These are phyloP conservation scores for Inonotus obliquus DNA, from an alignment of 1,284 basidiomycete species.

Conservation along the genomic window DNA sequence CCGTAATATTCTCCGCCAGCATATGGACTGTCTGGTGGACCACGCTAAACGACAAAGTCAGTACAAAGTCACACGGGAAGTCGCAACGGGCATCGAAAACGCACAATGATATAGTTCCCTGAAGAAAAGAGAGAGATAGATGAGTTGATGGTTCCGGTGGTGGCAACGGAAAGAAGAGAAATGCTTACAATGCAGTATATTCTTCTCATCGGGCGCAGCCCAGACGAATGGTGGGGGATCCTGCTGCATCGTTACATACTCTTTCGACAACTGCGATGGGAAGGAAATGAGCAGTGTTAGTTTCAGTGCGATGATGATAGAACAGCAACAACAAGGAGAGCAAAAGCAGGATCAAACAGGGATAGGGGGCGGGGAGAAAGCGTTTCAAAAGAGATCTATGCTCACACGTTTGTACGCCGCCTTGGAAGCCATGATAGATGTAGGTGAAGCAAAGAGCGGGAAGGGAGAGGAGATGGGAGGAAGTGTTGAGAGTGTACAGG, in stretches of 20 bases:
- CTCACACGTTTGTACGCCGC: constrained; percentile 79
- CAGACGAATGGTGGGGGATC: constrained; percentile 93
- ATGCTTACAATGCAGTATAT: constrained; percentile 78
- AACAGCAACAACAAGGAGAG: constrained; percentile 11
- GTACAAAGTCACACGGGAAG: constrained; percentile 4
- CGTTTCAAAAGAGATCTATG: constrained; percentile 18
- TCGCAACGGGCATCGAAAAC: constrained; percentile 21
- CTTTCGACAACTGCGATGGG: constrained; percentile 67
- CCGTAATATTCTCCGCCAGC: constrained; percentile 93
- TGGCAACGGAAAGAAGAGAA: too few relatives aligned
- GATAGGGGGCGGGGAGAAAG: constrained; percentile 1
- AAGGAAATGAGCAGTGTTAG: constrained; percentile 12
- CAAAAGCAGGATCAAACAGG: background rate
- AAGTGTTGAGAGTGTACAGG: background rate
- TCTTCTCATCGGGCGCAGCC: constrained; percentile 94
- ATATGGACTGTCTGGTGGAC: constrained; percentile 89
- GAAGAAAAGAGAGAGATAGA: background rate
- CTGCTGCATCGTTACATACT: constrained; percentile 90
- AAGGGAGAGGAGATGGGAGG: background rate
- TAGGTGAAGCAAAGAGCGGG: constrained; percentile 1
- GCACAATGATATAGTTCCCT: constrained; percentile 92
- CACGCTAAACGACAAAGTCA: constrained; percentile 51
- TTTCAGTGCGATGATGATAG: constrained; percentile 5
- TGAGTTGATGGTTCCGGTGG: constrained; percentile 7
- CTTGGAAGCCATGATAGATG: constrained; percentile 66